These are phyloP conservation scores for Sambucus nigra DNA, from an alignment of 129 eudicot species.

Conservation along the genomic window DNA sequence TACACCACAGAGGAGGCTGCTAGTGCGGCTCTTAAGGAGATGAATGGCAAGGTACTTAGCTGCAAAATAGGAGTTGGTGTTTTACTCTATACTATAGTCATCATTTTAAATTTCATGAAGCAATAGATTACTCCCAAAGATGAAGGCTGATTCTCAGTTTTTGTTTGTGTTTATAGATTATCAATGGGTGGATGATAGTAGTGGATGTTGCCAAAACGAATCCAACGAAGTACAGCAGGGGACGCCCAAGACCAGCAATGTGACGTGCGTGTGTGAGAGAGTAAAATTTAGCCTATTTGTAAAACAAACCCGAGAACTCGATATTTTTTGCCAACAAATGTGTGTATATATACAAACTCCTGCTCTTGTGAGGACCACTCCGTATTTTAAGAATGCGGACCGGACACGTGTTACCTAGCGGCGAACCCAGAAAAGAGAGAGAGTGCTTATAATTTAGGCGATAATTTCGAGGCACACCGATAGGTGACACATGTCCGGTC, in stretches of 20 bases:
- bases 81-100: background rate
- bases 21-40: constrained; percentile 66
- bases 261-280: background rate
- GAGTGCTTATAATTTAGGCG: no score
- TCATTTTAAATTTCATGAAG: background rate
- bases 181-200: constrained; percentile 96
- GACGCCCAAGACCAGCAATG: constrained; percentile 33
- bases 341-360: no score
- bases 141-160: background rate
- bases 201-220: constrained; percentile 85
- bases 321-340: no score
- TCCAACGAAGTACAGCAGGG: constrained; percentile 58
- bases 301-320: no score
- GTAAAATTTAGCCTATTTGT: no score
- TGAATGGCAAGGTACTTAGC: constrained; percentile 91
- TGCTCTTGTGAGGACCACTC: no score
- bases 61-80: background rate
- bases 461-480: no score
- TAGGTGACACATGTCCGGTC: no score
- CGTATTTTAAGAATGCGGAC: no score
- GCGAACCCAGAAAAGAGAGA: no score
- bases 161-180: constrained; percentile 45
- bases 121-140: background rate
- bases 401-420: no score
- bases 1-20: constrained; percentile 95